phyloP scores from a whole-genome alignment of 345 rosid genomes.

The Cardiospermum halicacabum region DNA sequence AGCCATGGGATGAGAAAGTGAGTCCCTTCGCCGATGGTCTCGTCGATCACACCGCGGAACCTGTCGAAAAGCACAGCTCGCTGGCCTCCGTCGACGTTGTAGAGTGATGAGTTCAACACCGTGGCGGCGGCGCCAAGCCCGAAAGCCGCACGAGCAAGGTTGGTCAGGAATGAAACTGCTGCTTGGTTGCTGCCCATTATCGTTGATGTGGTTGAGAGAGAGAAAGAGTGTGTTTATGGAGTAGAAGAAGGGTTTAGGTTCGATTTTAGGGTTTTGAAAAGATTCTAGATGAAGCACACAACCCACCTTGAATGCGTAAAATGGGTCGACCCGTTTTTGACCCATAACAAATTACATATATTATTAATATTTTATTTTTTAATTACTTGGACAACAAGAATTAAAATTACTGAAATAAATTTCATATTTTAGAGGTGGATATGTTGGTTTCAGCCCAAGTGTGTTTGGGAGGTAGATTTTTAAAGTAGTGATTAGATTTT shows the following conservation, averaged over 20 bases:
- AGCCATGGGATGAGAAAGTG: constrained; percentile 90
- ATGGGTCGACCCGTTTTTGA: not conserved
- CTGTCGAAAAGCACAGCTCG: constrained; percentile 96
- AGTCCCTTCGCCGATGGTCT: constrained; percentile 84
- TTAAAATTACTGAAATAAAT: too few relatives aligned
- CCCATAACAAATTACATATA: not conserved
- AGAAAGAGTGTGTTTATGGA: constrained; percentile 15
- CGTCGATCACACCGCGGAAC: constrained; percentile 78
- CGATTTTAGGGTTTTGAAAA: constrained; percentile 11
- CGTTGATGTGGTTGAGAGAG: not conserved
- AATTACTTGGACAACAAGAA: not conserved
- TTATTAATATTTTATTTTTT: not conserved
- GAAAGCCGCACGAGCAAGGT: constrained; percentile 70
- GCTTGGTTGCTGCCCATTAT: constrained; percentile 81
- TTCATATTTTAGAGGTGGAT: too few relatives aligned
- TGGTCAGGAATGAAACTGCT: constrained; percentile 64
- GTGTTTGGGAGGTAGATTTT: too few relatives aligned
- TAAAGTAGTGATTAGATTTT: too few relatives aligned
- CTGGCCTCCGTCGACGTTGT: constrained; percentile 96
- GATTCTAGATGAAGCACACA: not conserved
- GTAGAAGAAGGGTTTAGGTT: not conserved
- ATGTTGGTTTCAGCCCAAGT: too few relatives aligned
- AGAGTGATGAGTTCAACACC: constrained; percentile 62
- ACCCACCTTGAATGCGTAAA: not conserved
- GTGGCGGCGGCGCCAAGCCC: constrained; percentile 74